Evolutionary conservation across 176 grass and related monocot genomes (phyloP).

Genomic region (Oryza glumipatula): DNA sequence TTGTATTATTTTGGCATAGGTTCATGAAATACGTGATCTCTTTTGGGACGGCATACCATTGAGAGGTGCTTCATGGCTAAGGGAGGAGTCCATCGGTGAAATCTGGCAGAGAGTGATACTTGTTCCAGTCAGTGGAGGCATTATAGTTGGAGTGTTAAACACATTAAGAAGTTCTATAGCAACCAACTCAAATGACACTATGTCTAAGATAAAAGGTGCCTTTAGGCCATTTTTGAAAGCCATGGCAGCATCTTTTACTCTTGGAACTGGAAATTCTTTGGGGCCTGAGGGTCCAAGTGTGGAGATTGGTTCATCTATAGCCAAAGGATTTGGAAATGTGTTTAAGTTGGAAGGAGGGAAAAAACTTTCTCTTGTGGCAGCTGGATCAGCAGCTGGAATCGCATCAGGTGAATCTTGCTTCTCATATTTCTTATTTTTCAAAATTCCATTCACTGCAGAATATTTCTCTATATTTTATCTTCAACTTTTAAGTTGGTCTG

Average conservation of each 20-base stretch:
- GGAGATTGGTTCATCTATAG: conserved; percentile 89
- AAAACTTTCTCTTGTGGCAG: conserved; percentile 80
- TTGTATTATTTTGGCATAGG: conserved; percentile 45
- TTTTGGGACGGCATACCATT: conserved; percentile 83
- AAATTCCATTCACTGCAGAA: conserved; percentile 6
- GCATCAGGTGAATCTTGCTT: conserved; percentile 65
- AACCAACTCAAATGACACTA: conserved; percentile 35
- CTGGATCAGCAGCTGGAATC: conserved; percentile 94
- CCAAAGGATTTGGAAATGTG: conserved; percentile 80
- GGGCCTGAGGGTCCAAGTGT: conserved; percentile 96
- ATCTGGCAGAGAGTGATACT: conserved; percentile 83
- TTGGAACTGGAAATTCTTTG: conserved; percentile 92
- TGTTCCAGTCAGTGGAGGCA: conserved; percentile 69
- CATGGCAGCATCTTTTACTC: conserved; percentile 78
- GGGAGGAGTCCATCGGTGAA: conserved; percentile 71
- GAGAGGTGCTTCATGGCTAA: conserved; percentile 75
- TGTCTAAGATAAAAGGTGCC: conserved; percentile 49
- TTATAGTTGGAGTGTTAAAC: conserved; percentile 81
- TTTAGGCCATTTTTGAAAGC: conserved; percentile 78
- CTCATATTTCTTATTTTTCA: background rate
- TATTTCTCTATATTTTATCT: conserved; percentile 3
- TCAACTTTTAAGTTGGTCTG: background rate
- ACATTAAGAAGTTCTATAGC: conserved; percentile 54
- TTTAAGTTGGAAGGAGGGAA: conserved; percentile 71
- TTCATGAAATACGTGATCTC: conserved; percentile 84